Evolutionary conservation across 2,329 filamentous ascomycete species (phyloP), one percentile per base, ranked within the genome.

Genomic region (Lachnellula cervina): DNA sequence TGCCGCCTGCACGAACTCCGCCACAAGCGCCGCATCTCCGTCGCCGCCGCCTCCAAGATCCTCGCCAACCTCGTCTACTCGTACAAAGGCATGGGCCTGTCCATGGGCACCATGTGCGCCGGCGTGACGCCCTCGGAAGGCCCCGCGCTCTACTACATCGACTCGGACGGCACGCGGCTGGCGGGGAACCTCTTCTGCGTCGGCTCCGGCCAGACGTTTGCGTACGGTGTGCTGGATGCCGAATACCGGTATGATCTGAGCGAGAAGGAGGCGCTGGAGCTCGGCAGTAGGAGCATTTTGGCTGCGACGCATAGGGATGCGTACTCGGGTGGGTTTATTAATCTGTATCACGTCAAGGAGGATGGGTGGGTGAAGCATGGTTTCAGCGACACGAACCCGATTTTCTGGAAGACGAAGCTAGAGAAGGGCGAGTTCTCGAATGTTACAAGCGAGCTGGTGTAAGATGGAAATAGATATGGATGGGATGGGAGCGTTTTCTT

Each of bases 361-460:
- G 88, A 91, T 17, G 94, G 94, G 67, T 99, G 94, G 94, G 92
- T 96, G 69, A 96, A 96, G 83, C 93, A 97, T 71, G 94, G 94
- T 60, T 99, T 99, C 82, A 91, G 80, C 70, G 94, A 99, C 75
- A 97, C 93, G 66, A 97, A 97, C 80, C 93, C 93, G 45, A 96
- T 97, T 71, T 99, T 99, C 87, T 99, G 94, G 94, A 88, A 96
- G 81, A 97, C 92, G 49, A 99, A 99, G 85, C 77, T 99, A 70
- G 88, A 96, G 74, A 96, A 96, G 84, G 92, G 92, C 74, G 94
- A 99, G 79, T 99, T 99, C 75, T 93, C 68, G 43, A 70, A 70
- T 54, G 67, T 70, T 47, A 70, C 68, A 37, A 69, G 67, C 57
- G 65, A 69, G 54, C 52, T 70, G 56, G 62, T 67, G 45, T 68